Conservation (phyloP, 768 basidiomycete genomes). For the Tulasnella sp. region DNA sequence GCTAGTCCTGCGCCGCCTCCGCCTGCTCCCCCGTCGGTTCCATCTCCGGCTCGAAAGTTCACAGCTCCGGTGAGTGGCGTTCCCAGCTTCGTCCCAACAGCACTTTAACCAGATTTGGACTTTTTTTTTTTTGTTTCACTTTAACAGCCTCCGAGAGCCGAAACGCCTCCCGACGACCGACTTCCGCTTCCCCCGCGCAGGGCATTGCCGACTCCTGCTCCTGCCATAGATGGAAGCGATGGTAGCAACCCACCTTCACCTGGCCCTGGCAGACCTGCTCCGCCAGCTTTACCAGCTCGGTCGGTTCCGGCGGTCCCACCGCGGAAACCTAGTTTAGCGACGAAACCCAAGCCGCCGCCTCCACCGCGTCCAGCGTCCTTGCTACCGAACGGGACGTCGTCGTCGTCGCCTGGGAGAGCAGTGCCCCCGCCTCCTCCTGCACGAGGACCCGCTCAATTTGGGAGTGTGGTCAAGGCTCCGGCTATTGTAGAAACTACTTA, state of each 20-base stretch:
- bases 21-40: slow-evolving; percentile 13
- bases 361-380: slow-evolving; percentile 27
- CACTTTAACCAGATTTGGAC: background rate
- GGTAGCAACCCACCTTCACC: slow-evolving; percentile 8
- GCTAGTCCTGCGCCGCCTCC: slow-evolving; percentile 11
- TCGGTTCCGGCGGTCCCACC: background rate
- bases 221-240: background rate
- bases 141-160: background rate
- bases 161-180: background rate
- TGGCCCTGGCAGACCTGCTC: background rate
- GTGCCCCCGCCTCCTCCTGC: slow-evolving; percentile 24
- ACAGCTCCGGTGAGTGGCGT: slow-evolving; percentile 1
- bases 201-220: slow-evolving; percentile 22
- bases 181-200: slow-evolving; percentile 21
- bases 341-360: slow-evolving; percentile 27
- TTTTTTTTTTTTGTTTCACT: background rate
- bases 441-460: slow-evolving; percentile 3
- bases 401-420: slow-evolving; percentile 24
- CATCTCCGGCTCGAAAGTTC: slow-evolving; percentile 10
- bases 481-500: background rate
- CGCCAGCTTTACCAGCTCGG: slow-evolving; percentile 12
- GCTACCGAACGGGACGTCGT: background rate
- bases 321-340: slow-evolving; percentile 2
- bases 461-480: background rate
- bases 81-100: background rate